Conservation (phyloP, 179 eudicot species). For the Silene noctiflora region DNA sequence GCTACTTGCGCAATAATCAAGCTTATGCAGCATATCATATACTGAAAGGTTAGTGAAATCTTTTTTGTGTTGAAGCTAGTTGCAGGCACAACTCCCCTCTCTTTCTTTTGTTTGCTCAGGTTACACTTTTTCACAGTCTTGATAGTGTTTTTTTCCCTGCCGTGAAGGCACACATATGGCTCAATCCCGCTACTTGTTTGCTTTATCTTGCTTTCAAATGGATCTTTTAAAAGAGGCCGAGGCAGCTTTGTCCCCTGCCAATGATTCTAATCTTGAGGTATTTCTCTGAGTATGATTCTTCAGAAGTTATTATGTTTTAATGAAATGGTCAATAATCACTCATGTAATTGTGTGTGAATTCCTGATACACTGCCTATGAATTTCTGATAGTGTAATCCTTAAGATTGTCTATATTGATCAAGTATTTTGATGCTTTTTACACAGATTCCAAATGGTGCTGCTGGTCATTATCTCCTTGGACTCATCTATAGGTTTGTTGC, state of each 20-base stretch:
- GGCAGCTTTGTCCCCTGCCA: slow-evolving; percentile 63
- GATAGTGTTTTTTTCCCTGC: slow-evolving; percentile 19
- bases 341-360: background rate
- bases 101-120: background rate
- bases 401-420: background rate
- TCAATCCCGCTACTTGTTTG: slow-evolving; percentile 98
- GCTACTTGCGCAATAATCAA: slow-evolving; percentile 88
- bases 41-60: slow-evolving; percentile 56
- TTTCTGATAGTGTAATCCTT: background rate
- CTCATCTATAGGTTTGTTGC: slow-evolving; percentile 71
- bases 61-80: slow-evolving; percentile 3
- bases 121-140: slow-evolving; percentile 2
- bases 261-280: slow-evolving; percentile 89
- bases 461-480: slow-evolving; percentile 99
- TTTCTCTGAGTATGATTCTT: background rate
- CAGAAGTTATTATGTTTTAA: background rate
- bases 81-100: background rate
- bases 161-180: slow-evolving; percentile 78
- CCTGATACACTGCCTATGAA: background rate
- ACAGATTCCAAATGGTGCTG: slow-evolving; percentile 98
- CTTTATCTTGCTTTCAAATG: slow-evolving; percentile 93
- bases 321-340: background rate
- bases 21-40: slow-evolving; percentile 89
- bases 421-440: slow-evolving; percentile 16
- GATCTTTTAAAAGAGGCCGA: slow-evolving; percentile 93